These are phyloP conservation scores for California macrophylla DNA, from an alignment of 441 rosid species.

Conservation along the genomic window DNA sequence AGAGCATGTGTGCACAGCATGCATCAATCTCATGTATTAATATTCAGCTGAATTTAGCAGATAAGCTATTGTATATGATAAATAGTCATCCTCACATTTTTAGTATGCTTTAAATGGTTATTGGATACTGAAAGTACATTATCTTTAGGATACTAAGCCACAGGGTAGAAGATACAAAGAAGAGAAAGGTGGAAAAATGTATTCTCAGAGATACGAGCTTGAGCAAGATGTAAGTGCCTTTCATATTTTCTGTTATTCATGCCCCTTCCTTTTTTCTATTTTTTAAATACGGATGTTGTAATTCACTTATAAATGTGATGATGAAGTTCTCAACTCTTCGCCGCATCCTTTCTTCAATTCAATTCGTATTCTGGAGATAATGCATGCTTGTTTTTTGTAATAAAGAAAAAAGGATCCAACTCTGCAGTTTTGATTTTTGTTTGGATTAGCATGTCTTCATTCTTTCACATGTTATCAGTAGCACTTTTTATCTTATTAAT, in stretches of 20 bases:
- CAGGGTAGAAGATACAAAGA: background rate
- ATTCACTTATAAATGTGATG: background rate
- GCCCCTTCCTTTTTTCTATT: background rate
- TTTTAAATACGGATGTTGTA: background rate
- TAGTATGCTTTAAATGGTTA: background rate
- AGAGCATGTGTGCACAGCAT: background rate
- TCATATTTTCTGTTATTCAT: background rate
- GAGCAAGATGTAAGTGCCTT: conserved; percentile 8
- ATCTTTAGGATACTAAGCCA: conserved; percentile 1
- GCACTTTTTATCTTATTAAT: background rate
- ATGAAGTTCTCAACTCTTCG: background rate
- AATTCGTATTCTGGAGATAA: background rate
- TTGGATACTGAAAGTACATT: background rate
- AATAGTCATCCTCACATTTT: background rate
- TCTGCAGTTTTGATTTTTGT: background rate
- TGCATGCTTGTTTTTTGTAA: background rate
- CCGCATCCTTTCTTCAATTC: background rate
- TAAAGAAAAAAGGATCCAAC: background rate
- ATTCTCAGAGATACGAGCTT: conserved; percentile 1
- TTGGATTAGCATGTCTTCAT: background rate
- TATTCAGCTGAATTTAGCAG: background rate
- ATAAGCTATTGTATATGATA: background rate
- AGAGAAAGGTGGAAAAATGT: conserved; percentile 4
- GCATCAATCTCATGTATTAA: background rate
- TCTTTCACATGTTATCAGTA: conserved; percentile 4